Evolutionary conservation across 2,329 filamentous ascomycete genomes (phyloP), one percentile per base, ranked within the genome.

Genomic region (Colletotrichum costaricense): DNA sequence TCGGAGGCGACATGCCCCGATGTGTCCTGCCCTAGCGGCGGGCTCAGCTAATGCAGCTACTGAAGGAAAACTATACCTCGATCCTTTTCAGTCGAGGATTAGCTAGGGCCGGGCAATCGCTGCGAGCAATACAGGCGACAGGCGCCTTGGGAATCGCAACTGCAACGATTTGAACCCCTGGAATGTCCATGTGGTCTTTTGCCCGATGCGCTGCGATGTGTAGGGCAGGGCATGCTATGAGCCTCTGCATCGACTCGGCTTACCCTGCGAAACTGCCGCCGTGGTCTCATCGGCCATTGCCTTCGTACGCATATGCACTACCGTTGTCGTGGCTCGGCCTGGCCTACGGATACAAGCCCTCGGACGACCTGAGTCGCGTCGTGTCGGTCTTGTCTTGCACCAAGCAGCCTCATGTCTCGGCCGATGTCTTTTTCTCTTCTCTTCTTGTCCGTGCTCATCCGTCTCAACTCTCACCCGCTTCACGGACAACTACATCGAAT

Each of bases 111-210:
- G 49, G 64, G 22, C 52, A 54, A 35, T 52, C 28, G 57, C 58
- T 58, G 38, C 65, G 54, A 54, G 65, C 38, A 66, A 58, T 52
- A 38, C 46, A 63, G 49, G 64, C 56, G 19, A 30, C n/a, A 49
- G 49, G 26, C 26, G 62, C 62, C 68, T 24, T 63, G 16, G 30
- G 67, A 59, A 59, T 68, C 24, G 30, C 68, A 56, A 33, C 38
- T 63, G 24, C 63, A 63, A 67, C 67, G 33, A 54, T 63, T 63
- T 12, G 57, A 64, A 67, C 57, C 69, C 72, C 35, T 72, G 71
- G 67, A 66, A 67, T 72, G 60, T 57, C 67, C 62, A 67, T 67
- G 63, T 68, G 63, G 52, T 59, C 57, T 64, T 74, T 68, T 49
- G 49, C 62, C 60, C 35, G 55, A 66, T 65, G 35, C 38, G 58